Evolutionary conservation across 2,329 filamentous ascomycete genomes (phyloP).

Genomic region (Ophiobolus disseminans): DNA sequence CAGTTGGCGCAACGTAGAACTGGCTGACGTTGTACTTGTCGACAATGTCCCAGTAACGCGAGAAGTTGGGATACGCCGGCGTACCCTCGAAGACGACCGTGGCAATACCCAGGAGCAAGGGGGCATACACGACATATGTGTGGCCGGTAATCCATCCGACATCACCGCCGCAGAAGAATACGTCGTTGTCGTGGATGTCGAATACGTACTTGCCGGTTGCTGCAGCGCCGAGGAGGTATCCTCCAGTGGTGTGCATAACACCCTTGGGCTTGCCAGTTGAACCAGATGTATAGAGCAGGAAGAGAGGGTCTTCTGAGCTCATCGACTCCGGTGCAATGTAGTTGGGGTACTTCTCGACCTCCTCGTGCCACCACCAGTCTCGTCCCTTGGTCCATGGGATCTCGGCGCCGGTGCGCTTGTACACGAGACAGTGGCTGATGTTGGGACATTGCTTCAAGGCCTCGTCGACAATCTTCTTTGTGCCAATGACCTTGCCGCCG

Average conservation of each 20-base stretch:
- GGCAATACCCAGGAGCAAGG: conserved; percentile 87
- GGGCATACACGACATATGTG: conserved; percentile 97
- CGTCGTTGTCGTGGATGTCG: conserved; percentile 92
- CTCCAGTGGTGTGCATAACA: conserved; percentile 95
- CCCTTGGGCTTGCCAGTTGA: conserved; percentile 99
- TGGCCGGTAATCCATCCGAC: conserved; percentile 99
- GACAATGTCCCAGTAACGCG: conserved; percentile 98
- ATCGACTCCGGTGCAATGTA: conserved; percentile 90
- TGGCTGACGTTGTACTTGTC: conserved; percentile 94
- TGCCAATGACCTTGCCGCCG: conserved; percentile 94
- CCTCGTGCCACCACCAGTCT: conserved; percentile 98
- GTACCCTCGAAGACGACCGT: conserved; percentile 99
- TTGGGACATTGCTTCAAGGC: conserved; percentile 94
- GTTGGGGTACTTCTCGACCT: conserved; percentile 93
- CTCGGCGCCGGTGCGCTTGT: conserved; percentile 92
- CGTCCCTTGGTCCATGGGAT: conserved; percentile 88
- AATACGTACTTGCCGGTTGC: conserved; percentile 98
- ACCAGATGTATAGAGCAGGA: conserved; percentile 96
- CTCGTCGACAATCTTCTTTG: conserved; percentile 99
- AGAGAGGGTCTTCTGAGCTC: conserved; percentile 93
- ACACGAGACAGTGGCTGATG: conserved; percentile 85
- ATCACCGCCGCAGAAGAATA: conserved; percentile 97
- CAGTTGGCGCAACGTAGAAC: conserved; percentile 97
- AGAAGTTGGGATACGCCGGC: conserved; percentile 96
- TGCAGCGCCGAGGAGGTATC: conserved; percentile 92